Evolutionary conservation across 441 rosid species (phyloP), one percentile per base, ranked within the genome.

Genomic region (Gossypium aridum): DNA sequence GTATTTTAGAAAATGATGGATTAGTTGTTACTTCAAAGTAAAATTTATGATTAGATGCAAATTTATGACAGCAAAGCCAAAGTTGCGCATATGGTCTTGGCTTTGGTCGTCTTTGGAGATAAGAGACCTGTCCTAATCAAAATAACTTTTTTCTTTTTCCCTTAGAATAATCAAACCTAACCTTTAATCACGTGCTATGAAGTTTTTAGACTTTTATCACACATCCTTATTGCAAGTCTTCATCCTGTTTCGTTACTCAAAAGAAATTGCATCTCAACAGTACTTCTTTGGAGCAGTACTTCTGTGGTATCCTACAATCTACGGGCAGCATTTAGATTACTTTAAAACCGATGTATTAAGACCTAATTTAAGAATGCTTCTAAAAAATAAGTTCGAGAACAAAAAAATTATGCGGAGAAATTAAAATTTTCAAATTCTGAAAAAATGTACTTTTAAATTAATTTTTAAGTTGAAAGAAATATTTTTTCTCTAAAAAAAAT

Each of bases 301-400:
- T 28, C 5, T 28, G 34, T 28, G 6, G 6, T 28, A 28, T 28
- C 34, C 1, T 28, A 28, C 34, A 28, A 4, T 28, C 34, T 28
- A 28, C 6, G 4, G 34, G 34, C 34, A 28, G 34, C 34, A 28
- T 4, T 28, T 28, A 28, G 1, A 0, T 23, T 23, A 1, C 1
- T 23, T 23, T 23, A 23, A 23, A 23, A 23, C 26, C 2, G 26
- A 23, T 23, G 25, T 0, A 23, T 23, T 23, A 23, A 23, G 25
- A 23, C 26, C 26, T 23, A 23, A 23, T 23, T 23, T 23, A 23
- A 23, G 26, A 28, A 28, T 3, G 5, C 5, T 28, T 28, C 3
- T 28, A 0, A 28, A 28, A 28, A 28, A 0, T 28, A 0, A 0
- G 4, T 28, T 4, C 1, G 1, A 28, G 6, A 0, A 0, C 1